A percentile compares a stretch with the other conserved stretches of the same genome.
These are phyloP conservation scores for Oxyria digyna DNA, from an alignment of 148 eudicot species.

Conservation along the genomic window DNA sequence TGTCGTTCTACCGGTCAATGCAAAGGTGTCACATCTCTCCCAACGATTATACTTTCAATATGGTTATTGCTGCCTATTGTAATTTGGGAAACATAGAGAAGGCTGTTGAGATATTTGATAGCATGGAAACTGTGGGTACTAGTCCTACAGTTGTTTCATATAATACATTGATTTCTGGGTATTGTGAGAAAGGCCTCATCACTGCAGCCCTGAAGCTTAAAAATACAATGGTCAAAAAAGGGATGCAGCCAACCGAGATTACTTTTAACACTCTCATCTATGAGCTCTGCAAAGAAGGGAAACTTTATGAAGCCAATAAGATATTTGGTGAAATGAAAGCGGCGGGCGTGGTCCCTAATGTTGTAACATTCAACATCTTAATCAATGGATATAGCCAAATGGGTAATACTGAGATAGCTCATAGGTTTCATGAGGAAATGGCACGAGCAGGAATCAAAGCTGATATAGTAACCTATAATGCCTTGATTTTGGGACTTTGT, in stretches of 20 bases:
- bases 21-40: constrained; percentile 29
- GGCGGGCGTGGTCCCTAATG: constrained; percentile 33
- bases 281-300: constrained; percentile 61
- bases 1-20: constrained; percentile 43
- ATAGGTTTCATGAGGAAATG: constrained; percentile 60
- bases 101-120: constrained; percentile 40
- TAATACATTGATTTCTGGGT: constrained; percentile 51
- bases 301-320: constrained; percentile 52
- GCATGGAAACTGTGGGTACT: constrained; percentile 42
- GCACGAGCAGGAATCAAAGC: constrained; percentile 33
- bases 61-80: constrained; percentile 50
- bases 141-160: constrained; percentile 30
- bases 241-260: constrained; percentile 27
- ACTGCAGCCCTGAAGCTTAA: constrained; percentile 44
- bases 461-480: constrained; percentile 64
- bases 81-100: constrained; percentile 43
- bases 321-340: constrained; percentile 56
- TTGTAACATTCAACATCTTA: constrained; percentile 52
- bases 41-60: constrained; percentile 58
- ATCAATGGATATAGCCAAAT: constrained; percentile 46
- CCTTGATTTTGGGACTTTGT: constrained; percentile 58
- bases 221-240: constrained; percentile 47
- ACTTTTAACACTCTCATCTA: constrained; percentile 65
- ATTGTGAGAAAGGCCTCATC: constrained; percentile 42
- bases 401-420: constrained; percentile 37